Base-by-base conservation (phyloP, 805 yeast genomes). In the Cyberlindnera samutprakarnensis region DNA sequence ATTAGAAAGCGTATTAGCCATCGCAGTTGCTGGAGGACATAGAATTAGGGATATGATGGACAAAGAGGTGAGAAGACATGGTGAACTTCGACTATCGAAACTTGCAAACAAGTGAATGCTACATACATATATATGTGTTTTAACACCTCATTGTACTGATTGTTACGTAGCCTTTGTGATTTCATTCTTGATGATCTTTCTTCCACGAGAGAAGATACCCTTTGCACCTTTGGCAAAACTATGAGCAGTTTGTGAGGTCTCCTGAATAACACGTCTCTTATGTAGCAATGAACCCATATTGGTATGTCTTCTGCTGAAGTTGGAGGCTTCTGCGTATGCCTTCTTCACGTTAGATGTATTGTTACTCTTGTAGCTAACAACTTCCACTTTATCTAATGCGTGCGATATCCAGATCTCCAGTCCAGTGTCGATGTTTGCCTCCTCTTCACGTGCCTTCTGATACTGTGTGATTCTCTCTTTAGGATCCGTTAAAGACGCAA, bases 21-120 rank as follows among this genome's bases (percentile, higher is more conserved):
- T 87, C 30, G 95, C 92, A 3, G 74, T 88, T 28, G 82, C 88
- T 14, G 98, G 97, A 8, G 75, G 90, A 34, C 90, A 83, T 49
- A 67, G 83, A 46, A 62, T 90, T 10, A 74, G 87, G 52, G 85
- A 83, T 25, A 59, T 84, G 33, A 86, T 90, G 95, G 96, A 90
- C 48, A 66, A 68, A 28, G 85, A 81, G 51, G 81, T 92, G 5
- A 73, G 95, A 47, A 68, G 64, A 38, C 85, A 80, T 43, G 95
- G 94, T 5, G 68, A 70, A 39, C 65, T 67, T 36, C 62, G 81
- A 40, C 55, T 72, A 28, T 59, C 70, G 11, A 71, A 71, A 42
- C 46, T 64, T n/a, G 44, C 49, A 5, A 42, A 43, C 28, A 48
- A 38, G 30, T 43, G 30, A 31, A 19, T 22, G 15, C 8, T 13